These are phyloP conservation scores for Suillus occidentalis DNA, from an alignment of 768 basidiomycete species.

Conservation along the genomic window DNA sequence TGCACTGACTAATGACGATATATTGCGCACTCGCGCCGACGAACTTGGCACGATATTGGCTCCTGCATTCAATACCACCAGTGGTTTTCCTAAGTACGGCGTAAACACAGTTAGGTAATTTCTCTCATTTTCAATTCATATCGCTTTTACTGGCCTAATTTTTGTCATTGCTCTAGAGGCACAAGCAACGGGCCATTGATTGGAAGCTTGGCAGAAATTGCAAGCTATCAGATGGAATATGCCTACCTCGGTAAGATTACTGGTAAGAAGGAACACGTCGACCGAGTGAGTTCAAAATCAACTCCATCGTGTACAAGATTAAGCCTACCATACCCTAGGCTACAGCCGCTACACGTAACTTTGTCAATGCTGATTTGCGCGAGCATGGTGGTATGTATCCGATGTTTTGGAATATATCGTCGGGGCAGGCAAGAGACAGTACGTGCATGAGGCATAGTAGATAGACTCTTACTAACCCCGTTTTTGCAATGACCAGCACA, in stretches of 20 bases:
- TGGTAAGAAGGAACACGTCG: constrained; percentile 61
- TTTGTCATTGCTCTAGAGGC: constrained; percentile 5
- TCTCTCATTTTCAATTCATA: constrained; percentile 14
- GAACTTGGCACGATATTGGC: constrained; percentile 75
- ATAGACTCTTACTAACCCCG: background rate
- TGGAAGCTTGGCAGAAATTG: constrained; percentile 74
- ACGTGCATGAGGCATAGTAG: constrained; percentile 19
- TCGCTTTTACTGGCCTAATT: constrained; percentile 1
- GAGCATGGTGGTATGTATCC: constrained; percentile 65
- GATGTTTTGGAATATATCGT: constrained; percentile 50
- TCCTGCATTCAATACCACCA: constrained; percentile 67
- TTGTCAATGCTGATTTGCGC: constrained; percentile 48
- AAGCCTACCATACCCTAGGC: constrained; percentile 37
- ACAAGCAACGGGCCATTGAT: constrained; percentile 30
- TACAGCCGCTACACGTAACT: constrained; percentile 44
- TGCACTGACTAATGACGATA: constrained; percentile 62
- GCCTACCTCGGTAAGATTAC: constrained; percentile 80
- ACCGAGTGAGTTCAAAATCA: constrained; percentile 42
- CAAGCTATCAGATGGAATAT: constrained; percentile 81
- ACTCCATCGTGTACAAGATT: background rate
- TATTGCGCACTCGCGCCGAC: constrained; percentile 69
- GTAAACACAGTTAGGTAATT: constrained; percentile 63
- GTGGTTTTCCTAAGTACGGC: constrained; percentile 69
- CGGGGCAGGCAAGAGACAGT: constrained; percentile 50
- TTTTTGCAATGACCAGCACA: constrained; percentile 30